Percentiles rank a stretch among this genome's conserved stretches.
Evolutionary conservation across 768 basidiomycete genomes (phyloP).

Genomic region (Coprinopsis sp.): DNA sequence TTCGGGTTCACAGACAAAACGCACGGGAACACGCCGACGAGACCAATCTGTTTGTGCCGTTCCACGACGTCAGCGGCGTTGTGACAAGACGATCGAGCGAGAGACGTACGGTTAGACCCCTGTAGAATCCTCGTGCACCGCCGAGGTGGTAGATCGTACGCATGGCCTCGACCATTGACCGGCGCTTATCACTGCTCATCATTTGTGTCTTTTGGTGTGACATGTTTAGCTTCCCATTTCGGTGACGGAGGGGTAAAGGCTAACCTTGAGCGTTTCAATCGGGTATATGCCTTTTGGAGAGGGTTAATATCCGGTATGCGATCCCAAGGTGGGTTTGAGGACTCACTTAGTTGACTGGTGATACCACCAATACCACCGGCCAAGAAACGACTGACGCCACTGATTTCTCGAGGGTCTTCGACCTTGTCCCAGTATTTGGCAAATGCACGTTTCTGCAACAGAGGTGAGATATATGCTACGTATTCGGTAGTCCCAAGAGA

Average conservation of each 20-base stretch:
- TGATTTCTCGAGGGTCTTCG: constrained; percentile 83
- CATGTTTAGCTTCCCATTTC: background rate
- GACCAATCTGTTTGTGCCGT: constrained; percentile 74
- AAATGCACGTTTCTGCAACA: constrained; percentile 87
- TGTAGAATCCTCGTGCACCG: constrained; percentile 80
- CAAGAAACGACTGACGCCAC: constrained; percentile 87
- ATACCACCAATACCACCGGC: constrained; percentile 97
- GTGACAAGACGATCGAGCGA: background rate
- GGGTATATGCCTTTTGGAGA: constrained; percentile 79
- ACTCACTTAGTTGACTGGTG: constrained; percentile 80
- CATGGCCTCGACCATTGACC: constrained; percentile 57
- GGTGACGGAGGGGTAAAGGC: constrained; percentile 1
- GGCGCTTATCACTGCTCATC: constrained; percentile 82
- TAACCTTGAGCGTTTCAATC: constrained; percentile 90
- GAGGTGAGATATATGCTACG: too few species aligned
- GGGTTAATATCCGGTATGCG: constrained; percentile 15
- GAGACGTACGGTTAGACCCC: constrained; percentile 75
- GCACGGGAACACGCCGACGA: constrained; percentile 94
- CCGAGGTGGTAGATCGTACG: constrained; percentile 76
- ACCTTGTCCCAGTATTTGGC: constrained; percentile 90
- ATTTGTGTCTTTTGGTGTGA: constrained; percentile 69
- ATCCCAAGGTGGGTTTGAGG: constrained; percentile 7
- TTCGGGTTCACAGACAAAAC: constrained; percentile 19
- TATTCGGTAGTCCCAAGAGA: too few species aligned
- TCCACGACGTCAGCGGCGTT: background rate